Evolutionary conservation across 2,329 filamentous ascomycete species (phyloP), one percentile per base, ranked within the genome.

Genomic region (Beauveria sp.): DNA sequence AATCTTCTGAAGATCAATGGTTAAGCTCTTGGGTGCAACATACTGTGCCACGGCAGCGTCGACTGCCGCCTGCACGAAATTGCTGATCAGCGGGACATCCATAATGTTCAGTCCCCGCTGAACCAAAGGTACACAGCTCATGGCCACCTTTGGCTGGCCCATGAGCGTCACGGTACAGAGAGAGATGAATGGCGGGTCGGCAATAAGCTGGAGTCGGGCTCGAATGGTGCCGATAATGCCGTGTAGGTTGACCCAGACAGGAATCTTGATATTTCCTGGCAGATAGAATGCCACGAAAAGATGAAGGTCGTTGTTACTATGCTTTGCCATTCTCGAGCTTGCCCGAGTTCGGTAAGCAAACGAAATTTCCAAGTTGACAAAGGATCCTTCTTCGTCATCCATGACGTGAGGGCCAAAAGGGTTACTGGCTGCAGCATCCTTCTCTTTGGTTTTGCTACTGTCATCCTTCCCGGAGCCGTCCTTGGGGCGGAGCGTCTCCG

Each of bases 121-220:
- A 52, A 85, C 86, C 10, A 92, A 73, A 1, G 88, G 89, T 2
- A 88, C 80, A 65, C 88, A 91, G 10, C 86, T 86, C 5, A 91
- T 74, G 62, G 86, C 83, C 12, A 89, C 87, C 67, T 87, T 87
- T 0, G 89, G 89, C 68, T 91, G 88, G 2, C 89, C 89, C 12
- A 91, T 81, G 64, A 91, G 88, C 0, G 88, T 89, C 62, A 91
- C 68, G 1, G 88, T 91, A 68, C 86, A 89, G 5, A 91, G 77
- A n/a, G 84, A 83, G 72, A 91, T 86, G 74, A 92, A 91, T 0
- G 89, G 89, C 0, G 89, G 88, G 66, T 92, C 88, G 0, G 89
- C 88, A 2, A 85, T 88, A 1, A 91, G 79, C 68, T 92, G 89
- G 12, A 92, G 77, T 28, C 89, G 82, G 60, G 90, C 67, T 4